Percentiles rank a stretch among this genome's conserved stretches.
phyloP scores from a whole-genome alignment of 23 red algal species.

The Gracilaria caudata region DNA sequence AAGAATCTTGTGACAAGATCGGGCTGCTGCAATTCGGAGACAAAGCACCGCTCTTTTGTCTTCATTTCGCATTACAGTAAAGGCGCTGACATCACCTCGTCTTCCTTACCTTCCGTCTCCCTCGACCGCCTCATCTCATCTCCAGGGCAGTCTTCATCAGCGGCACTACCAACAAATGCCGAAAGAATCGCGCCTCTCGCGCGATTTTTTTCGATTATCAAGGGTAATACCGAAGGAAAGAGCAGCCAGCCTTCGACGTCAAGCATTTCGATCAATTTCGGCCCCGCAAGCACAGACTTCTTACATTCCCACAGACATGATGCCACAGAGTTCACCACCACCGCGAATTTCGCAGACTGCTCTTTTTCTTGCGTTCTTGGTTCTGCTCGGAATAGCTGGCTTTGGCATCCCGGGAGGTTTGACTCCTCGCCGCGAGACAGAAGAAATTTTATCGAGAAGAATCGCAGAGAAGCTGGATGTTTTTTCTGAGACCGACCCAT shows the following conservation, averaged over 20 bases:
- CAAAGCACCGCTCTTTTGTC: too few relatives aligned
- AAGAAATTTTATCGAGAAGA: constrained; percentile 39
- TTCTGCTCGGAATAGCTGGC: constrained; percentile 40
- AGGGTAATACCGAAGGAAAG: neutral
- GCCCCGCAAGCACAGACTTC: neutral
- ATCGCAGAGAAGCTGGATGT: constrained; percentile 55
- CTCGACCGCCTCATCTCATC: neutral
- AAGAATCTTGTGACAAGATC: too few relatives aligned
- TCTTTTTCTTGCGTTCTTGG: constrained; percentile 10
- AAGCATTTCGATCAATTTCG: neutral
- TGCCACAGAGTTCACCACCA: neutral
- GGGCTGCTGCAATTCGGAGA: too few relatives aligned
- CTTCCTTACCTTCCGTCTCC: neutral
- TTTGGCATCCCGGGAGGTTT: constrained; percentile 59
- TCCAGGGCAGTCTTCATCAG: neutral
- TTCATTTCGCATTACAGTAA: neutral
- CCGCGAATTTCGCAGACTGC: constrained; percentile 45
- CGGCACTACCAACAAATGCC: constrained; percentile 1
- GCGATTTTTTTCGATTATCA: neutral
- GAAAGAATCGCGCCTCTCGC: neutral
- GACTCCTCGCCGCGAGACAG: constrained; percentile 40
- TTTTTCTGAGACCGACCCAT: constrained; percentile 39
- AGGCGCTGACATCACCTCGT: neutral
- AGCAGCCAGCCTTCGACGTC: neutral
- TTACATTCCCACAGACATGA: neutral